Evolutionary conservation across 768 basidiomycete species (phyloP).

Genomic region (Leccinum ochraceum): DNA sequence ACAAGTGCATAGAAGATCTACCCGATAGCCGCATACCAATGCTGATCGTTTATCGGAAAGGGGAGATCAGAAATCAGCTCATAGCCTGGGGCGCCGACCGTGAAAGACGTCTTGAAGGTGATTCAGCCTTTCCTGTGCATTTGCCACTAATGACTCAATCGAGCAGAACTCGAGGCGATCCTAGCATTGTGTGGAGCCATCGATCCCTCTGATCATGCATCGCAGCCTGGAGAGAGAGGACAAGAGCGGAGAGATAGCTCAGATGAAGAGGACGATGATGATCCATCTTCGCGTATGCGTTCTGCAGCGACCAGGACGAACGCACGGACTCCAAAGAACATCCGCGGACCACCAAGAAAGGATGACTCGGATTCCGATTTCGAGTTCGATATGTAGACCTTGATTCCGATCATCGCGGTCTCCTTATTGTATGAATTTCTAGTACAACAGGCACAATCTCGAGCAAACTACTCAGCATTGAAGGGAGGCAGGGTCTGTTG

Average conservation of each 20-base stretch:
- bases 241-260: conserved; percentile 42
- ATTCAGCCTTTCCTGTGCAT: conserved; percentile 10
- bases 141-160: conserved; percentile 2
- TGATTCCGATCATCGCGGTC: background rate
- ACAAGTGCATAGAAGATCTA: conserved; percentile 95
- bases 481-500: conserved; percentile 57
- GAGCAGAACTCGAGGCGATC: conserved; percentile 68
- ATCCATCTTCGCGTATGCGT: conserved; percentile 53
- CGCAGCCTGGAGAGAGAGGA: conserved; percentile 23
- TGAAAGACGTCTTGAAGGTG: conserved; percentile 79
- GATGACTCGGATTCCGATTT: conserved; percentile 79
- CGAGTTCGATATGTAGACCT: conserved; percentile 64
- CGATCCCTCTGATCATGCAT: conserved; percentile 53
- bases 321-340: conserved; percentile 50
- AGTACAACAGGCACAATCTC: background rate
- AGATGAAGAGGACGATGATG: conserved; percentile 51
- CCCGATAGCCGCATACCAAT: conserved; percentile 91
- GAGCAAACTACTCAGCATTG: conserved; percentile 44
- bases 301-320: conserved; percentile 63
- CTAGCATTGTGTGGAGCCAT: conserved; percentile 66
- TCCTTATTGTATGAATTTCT: background rate
- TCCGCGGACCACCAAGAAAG: conserved; percentile 50
- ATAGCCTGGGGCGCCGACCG: conserved; percentile 81
- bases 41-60: conserved; percentile 88
- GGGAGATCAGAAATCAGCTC: conserved; percentile 87